Evolutionary conservation across 2,329 filamentous ascomycete species (phyloP).

Genomic region (Westerdykella sp.): DNA sequence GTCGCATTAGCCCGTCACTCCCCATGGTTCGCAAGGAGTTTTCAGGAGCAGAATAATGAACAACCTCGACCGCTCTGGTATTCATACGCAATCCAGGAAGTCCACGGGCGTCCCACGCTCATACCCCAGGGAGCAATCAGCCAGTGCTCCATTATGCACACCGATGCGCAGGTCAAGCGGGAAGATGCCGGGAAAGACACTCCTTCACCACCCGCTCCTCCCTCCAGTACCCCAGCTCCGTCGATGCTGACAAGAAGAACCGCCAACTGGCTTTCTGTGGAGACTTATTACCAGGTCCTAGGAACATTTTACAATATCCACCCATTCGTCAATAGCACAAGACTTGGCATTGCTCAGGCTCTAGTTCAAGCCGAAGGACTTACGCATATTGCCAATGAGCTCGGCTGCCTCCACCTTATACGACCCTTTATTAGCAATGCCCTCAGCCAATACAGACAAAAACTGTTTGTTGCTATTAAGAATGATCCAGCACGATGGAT

Average conservation of each 20-base stretch:
- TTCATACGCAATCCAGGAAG: conserved; percentile 5
- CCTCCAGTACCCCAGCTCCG: no score
- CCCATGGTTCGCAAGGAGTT: conserved; percentile 9
- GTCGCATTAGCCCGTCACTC: conserved; percentile 8
- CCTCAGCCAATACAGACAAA: conserved; percentile 18
- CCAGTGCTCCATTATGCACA: background rate
- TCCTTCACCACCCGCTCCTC: no score
- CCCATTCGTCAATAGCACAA: conserved; percentile 9
- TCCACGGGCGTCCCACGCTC: conserved; percentile 1
- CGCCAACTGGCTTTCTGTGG: background rate
- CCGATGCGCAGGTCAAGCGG: background rate
- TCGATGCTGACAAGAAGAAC: no score
- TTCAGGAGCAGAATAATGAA: background rate
- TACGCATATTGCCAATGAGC: conserved; percentile 16
- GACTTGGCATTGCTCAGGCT: conserved; percentile 8
- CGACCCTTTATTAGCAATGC: conserved; percentile 17
- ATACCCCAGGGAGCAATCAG: conserved; percentile 1
- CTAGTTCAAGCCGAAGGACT: conserved; percentile 24
- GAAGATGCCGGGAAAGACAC: background rate
- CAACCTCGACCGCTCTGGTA: conserved; percentile 1
- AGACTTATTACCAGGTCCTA: conserved; percentile 18
- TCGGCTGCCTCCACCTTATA: conserved; percentile 18
- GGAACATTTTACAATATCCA: conserved; percentile 20
- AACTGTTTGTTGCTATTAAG: conserved; percentile 26
- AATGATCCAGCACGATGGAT: conserved; percentile 30